A percentile compares a stretch with the other conserved stretches of the same genome.
Evolutionary conservation across 176 grass and related monocot genomes (phyloP).

Genomic region (Aegilops tauschii): DNA sequence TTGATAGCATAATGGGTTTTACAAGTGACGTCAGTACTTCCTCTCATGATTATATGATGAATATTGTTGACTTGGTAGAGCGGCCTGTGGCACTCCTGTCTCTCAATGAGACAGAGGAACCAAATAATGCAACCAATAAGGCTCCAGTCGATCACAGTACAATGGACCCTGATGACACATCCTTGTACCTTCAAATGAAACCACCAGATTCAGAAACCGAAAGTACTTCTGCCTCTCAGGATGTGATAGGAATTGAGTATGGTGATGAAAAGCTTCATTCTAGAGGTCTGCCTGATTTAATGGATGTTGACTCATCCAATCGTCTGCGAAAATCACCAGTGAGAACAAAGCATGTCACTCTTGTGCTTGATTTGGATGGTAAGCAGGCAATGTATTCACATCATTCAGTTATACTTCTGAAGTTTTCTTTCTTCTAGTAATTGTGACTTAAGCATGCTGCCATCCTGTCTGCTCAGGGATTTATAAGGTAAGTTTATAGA

Average conservation of each 20-base stretch:
- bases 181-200: conserved; percentile 68
- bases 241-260: conserved; percentile 54
- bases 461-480: neutral
- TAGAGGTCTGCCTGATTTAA: conserved; percentile 61
- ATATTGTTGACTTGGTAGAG: conserved; percentile 71
- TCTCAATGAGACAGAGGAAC: conserved; percentile 52
- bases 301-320: conserved; percentile 59
- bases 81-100: conserved; percentile 60
- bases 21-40: conserved; percentile 59
- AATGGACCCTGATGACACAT: conserved; percentile 61
- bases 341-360: conserved; percentile 64
- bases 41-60: conserved; percentile 46
- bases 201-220: conserved; percentile 49
- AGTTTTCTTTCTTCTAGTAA: neutral
- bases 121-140: conserved; percentile 18
- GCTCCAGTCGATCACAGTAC: conserved; percentile 11
- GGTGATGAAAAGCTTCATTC: conserved; percentile 58
- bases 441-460: neutral
- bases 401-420: conserved; percentile 15
- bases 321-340: conserved; percentile 30
- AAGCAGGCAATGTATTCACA: conserved; percentile 31
- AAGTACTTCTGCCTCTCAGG: conserved; percentile 23
- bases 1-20: conserved; percentile 80
- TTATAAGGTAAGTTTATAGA: neutral
- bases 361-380: conserved; percentile 99